A percentile compares a stretch with the other conserved stretches of the same genome.
Evolutionary conservation across 352 stramenopile species (phyloP).

Genomic region (Phytopythium helicoides): DNA sequence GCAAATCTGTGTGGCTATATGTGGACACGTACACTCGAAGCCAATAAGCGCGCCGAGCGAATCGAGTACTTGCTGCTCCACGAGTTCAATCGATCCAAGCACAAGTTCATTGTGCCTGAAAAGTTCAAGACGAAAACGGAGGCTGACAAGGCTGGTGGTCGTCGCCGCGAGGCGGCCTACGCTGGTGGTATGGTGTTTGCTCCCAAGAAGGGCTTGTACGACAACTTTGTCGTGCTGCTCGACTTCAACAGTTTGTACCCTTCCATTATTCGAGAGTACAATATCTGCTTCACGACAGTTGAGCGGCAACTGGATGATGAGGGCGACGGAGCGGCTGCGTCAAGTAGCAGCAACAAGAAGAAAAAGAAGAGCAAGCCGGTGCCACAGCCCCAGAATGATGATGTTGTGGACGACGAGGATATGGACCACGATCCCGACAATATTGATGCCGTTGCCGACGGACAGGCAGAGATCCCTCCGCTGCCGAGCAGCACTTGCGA

Average conservation of each 20-base stretch:
- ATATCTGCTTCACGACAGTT: conserved; percentile 13
- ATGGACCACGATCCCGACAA: conserved; percentile 68
- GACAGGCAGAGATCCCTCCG: conserved; percentile 86
- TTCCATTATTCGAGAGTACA: conserved; percentile 93
- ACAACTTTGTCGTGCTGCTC: conserved; percentile 99
- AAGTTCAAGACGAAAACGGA: conserved; percentile 81
- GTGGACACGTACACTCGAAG: conserved; percentile 96
- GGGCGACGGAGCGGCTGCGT: conserved; percentile 17
- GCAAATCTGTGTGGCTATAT: conserved; percentile 98
- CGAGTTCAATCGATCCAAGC: conserved; percentile 93
- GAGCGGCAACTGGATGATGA: conserved; percentile 47
- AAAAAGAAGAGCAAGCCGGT: conserved; percentile 56
- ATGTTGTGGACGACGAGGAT: conserved; percentile 79
- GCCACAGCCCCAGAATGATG: conserved; percentile 53
- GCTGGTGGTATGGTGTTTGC: conserved; percentile 98
- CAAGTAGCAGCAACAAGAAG: conserved; percentile 63
- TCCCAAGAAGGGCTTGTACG: conserved; percentile 99
- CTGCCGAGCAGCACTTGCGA: conserved; percentile 67
- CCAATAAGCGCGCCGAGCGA: conserved; percentile 96
- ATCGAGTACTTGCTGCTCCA: conserved; percentile 99
- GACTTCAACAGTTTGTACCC: conserved; percentile 99
- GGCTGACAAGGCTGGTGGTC: conserved; percentile 52
- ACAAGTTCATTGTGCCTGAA: conserved; percentile 99
- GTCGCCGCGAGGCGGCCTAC: conserved; percentile 92
- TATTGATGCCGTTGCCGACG: conserved; percentile 34